phyloP scores from a whole-genome alignment of 2,329 filamentous ascomycete species.

The Fusarium guadeloupense region DNA sequence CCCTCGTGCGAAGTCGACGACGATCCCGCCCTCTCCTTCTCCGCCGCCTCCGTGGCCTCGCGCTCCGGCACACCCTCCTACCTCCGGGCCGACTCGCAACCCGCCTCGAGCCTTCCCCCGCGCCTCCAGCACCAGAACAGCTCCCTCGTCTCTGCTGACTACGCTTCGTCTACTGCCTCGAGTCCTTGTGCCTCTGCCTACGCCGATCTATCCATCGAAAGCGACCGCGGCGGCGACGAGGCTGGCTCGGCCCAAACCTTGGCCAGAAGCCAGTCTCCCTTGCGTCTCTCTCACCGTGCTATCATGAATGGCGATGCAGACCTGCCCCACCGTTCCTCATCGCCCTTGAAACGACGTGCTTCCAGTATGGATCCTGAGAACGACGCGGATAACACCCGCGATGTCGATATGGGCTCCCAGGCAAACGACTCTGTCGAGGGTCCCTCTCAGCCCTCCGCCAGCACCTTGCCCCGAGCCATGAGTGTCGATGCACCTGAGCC shows the following conservation, averaged over 20 bases:
- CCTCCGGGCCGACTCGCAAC: constrained; percentile 54
- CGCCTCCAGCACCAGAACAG: constrained; percentile 58
- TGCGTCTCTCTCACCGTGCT: constrained; percentile 60
- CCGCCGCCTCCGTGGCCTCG: constrained; percentile 52
- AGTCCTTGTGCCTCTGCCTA: constrained; percentile 65
- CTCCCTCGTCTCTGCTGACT: constrained; percentile 57
- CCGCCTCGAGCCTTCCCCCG: constrained; percentile 62
- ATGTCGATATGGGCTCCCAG: constrained; percentile 56
- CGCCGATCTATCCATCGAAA: constrained; percentile 65
- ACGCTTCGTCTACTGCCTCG: constrained; percentile 65
- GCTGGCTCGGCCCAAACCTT: constrained; percentile 50
- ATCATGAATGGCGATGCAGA: constrained; percentile 70
- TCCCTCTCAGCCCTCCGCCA: constrained; percentile 25
- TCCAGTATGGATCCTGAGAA: constrained; percentile 68
- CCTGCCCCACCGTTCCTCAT: constrained; percentile 68
- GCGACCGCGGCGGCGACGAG: constrained; percentile 62
- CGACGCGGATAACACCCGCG: constrained; percentile 52
- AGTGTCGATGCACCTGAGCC: constrained; percentile 52
- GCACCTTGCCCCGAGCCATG: constrained; percentile 51
- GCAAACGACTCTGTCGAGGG: constrained; percentile 25
- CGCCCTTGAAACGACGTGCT: constrained; percentile 70
- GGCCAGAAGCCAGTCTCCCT: constrained; percentile 62
- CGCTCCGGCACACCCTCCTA: constrained; percentile 53
- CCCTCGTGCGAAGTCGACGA: constrained; percentile 64
- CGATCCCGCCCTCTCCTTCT: constrained; percentile 62